Base-by-base conservation (phyloP, 352 stramenopile species). In the Thalassiosira delicatula region DNA sequence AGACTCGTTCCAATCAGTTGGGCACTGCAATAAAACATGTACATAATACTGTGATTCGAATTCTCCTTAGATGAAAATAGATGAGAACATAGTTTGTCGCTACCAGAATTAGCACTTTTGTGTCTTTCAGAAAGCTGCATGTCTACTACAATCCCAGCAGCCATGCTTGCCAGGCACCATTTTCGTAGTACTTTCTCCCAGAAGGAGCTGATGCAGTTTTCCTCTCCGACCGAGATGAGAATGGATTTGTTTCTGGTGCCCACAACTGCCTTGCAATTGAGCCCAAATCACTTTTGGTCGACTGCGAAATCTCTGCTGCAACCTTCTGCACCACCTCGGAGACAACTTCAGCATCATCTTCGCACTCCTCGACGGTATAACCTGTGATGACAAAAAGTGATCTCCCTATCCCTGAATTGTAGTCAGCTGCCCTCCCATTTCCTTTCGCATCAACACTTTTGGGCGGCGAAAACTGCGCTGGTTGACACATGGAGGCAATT, bases 121-220 rank as follows among this genome's bases (percentile, higher is more conserved):
- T n/a, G n/a, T n/a, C n/a, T n/a, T n/a, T n/a, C n/a, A n/a, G n/a
- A n/a, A n/a, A n/a, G n/a, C n/a, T n/a, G n/a, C n/a, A n/a, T n/a
- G n/a, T n/a, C n/a, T n/a, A n/a, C 46, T 75, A 70, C 32, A 44
- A 67, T n/a, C 73, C 79, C 29, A 86, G 61, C 25, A 83, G 27
- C 89, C 89, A 93, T 32, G 87, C 85, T 81, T 93, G 89, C 89
- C 89, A 93, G 21, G 78, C 83, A 11, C 73, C 59, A 78, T 93
- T 93, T 73, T 93, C 89, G 61, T 80, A 77, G 73, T 93, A 92
- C 40, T 85, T 72, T 57, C 79, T 54, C 29, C 70, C 61, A 51
- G 46, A 7, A 32, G 37, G n/a, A 25, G 84, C 85, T 2, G 82
- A 90, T 60, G 62, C 70, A n/a, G 89, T 93, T 32, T 86, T 70